Percentiles rank a stretch among this genome's conserved stretches.
Evolutionary conservation across 129 eudicot species (phyloP).

Genomic region (Silybum marianum): DNA sequence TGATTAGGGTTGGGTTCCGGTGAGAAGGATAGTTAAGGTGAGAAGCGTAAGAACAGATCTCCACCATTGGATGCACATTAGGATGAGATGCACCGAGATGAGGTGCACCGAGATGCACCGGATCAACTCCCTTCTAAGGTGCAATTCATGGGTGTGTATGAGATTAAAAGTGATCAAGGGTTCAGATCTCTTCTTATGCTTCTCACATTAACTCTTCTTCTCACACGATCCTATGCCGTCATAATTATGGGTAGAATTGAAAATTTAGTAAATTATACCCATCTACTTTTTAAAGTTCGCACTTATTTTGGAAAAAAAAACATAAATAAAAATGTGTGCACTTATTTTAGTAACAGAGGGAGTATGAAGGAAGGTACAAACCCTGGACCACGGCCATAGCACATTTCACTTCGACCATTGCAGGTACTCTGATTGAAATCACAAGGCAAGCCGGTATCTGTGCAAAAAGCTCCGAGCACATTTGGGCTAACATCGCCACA

Average conservation of each 20-base stretch:
- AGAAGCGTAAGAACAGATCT: too few species aligned
- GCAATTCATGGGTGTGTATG: too few species aligned
- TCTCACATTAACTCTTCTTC: too few species aligned
- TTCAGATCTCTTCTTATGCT: too few species aligned
- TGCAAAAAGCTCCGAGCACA: constrained; percentile 66
- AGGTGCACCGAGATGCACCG: too few species aligned
- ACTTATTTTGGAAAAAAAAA: neutral
- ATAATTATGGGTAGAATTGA: neutral
- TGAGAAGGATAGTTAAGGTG: too few species aligned
- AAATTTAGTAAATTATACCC: neutral
- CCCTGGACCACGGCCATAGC: constrained; percentile 73
- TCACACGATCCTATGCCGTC: neutral
- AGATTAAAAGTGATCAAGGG: too few species aligned
- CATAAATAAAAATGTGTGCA: neutral
- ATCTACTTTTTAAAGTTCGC: neutral
- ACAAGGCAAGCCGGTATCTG: constrained; percentile 60
- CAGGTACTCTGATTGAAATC: constrained; percentile 65
- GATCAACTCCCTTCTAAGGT: too few species aligned
- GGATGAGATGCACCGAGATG: too few species aligned
- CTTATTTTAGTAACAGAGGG: neutral
- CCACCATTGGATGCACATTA: too few species aligned
- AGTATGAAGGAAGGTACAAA: constrained; percentile 18
- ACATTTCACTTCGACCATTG: constrained; percentile 48
- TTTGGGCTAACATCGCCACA: constrained; percentile 69
- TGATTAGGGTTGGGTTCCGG: too few species aligned